phyloP scores from a whole-genome alignment of 2,329 filamentous ascomycete species.

The Chrysosporium queenslandicum region DNA sequence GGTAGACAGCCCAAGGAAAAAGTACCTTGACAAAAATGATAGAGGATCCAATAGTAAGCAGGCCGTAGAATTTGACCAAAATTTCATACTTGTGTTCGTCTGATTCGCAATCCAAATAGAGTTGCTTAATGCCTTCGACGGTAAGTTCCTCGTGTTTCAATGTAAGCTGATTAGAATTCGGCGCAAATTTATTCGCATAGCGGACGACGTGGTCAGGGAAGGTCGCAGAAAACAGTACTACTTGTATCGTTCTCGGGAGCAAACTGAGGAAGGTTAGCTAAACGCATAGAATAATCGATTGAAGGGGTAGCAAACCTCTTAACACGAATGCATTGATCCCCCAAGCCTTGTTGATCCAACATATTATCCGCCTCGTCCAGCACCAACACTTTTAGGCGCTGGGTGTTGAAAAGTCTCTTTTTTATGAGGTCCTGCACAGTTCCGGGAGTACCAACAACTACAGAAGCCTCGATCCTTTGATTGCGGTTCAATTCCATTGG shows the following conservation, averaged over 20 bases:
- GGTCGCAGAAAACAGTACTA: conserved; percentile 91
- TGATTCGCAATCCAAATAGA: conserved; percentile 85
- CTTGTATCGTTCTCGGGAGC: conserved; percentile 65
- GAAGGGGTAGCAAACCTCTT: conserved; percentile 54
- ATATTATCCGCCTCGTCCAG: conserved; percentile 98
- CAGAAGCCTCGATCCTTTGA: conserved; percentile 59
- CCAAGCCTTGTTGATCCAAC: conserved; percentile 89
- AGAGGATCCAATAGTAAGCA: conserved; percentile 93
- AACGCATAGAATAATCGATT: conserved; percentile 15
- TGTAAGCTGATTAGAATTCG: conserved; percentile 75
- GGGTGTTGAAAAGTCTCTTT: conserved; percentile 61
- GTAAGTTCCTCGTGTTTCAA: conserved; percentile 85
- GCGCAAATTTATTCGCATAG: conserved; percentile 77
- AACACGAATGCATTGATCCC: conserved; percentile 87
- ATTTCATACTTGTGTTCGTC: conserved; percentile 78
- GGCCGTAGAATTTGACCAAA: conserved; percentile 83
- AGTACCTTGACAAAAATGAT: conserved; percentile 91
- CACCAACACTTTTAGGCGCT: conserved; percentile 68
- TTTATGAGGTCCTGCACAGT: conserved; percentile 83
- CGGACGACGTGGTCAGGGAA: conserved; percentile 75
- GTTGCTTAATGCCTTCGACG: conserved; percentile 92
- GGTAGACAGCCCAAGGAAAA: too few species aligned
- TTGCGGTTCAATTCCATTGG: conserved; percentile 62
- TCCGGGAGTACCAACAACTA: conserved; percentile 88
- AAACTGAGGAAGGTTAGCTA: conserved; percentile 46